These are phyloP conservation scores for Helicocarpus griseus DNA, from an alignment of 2,329 filamentous ascomycete genomes.

Conservation along the genomic window DNA sequence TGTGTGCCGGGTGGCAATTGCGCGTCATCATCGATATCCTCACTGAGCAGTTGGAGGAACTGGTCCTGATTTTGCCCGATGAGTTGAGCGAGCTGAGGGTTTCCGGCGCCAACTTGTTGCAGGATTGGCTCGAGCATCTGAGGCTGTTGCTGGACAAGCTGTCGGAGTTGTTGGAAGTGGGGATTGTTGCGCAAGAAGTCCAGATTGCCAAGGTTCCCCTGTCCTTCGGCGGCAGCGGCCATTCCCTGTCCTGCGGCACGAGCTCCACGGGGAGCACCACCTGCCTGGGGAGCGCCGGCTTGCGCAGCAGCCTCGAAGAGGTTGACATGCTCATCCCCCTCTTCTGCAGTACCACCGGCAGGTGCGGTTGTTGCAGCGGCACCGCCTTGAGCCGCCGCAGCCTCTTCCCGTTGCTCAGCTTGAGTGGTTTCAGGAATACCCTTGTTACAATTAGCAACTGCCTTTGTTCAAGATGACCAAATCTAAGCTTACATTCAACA, in stretches of 20 bases:
- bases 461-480: neutral
- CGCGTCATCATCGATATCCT: conserved; percentile 73
- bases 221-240: conserved; percentile 13
- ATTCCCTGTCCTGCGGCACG: conserved; percentile 16
- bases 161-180: conserved; percentile 94
- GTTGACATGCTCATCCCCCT: conserved; percentile 60
- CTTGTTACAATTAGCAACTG: conserved; percentile 34
- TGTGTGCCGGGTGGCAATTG: conserved; percentile 66
- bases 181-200: conserved; percentile 92
- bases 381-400: conserved; percentile 28
- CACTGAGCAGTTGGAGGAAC: conserved; percentile 81
- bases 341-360: conserved; percentile 20
- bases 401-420: conserved; percentile 53
- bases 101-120: conserved; percentile 88
- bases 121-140: conserved; percentile 98
- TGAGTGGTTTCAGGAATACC: conserved; percentile 82
- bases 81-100: conserved; percentile 85
- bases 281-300: conserved; percentile 41
- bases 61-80: conserved; percentile 89
- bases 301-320: conserved; percentile 89
- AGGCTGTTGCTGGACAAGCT: conserved; percentile 94
- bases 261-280: conserved; percentile 27
- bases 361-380: conserved; percentile 31
- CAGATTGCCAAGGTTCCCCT: conserved; percentile 55
- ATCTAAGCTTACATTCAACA: conserved; percentile 63